Base-by-base conservation (phyloP, 1,284 basidiomycete species). In the Coniferiporia weirii region DNA sequence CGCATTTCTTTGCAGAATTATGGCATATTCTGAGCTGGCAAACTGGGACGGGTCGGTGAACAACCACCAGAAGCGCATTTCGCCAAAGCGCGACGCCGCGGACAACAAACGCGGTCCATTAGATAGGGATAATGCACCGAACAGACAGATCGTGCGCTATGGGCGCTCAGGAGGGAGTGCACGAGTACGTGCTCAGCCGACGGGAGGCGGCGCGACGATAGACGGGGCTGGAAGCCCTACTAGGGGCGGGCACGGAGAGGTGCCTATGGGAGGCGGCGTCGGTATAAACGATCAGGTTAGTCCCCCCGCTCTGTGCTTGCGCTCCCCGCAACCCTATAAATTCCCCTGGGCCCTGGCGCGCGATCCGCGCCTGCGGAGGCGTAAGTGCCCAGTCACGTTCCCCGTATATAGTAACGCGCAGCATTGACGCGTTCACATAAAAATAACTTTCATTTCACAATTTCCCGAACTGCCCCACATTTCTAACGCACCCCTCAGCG, bases 1-100 rank as follows among this genome's bases (percentile, higher is more conserved):
- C 22, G 1, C 19, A 35, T 49, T 4, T n/a, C 2, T 17, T 36
- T 48, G 13, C 34, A 48, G 40, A 53, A 53, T 17, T 35, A 61
- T 61, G 60, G 38, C 43, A 17, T 61, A 61, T 35, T 57, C 55
- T 38, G 56, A 57, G 45, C 55, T 61, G 22, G 54, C 59, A 8
- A 61, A 61, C 32, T 57, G 59, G 59, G 50, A 61, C 45, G 55
- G 60, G 22, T 61, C 60, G 20, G n/a, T 57, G 47, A 47, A 50
- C n/a, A n/a, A 8, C 44, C 13, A 1, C 13, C 54, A 49, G 35
- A 56, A 34, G 13, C 48, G 54, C 45, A 13, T 32, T 19, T 48
- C 45, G 17, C 45, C 44, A 27, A 22, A n/a, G 53, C 22, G 15
- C 40, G 15, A 17, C 1, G 32, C 6, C 17, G 43, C 15, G 12